Conservation (phyloP, 225 moss, liverwort and hornwort genomes). For the Lunularia cruciata region DNA sequence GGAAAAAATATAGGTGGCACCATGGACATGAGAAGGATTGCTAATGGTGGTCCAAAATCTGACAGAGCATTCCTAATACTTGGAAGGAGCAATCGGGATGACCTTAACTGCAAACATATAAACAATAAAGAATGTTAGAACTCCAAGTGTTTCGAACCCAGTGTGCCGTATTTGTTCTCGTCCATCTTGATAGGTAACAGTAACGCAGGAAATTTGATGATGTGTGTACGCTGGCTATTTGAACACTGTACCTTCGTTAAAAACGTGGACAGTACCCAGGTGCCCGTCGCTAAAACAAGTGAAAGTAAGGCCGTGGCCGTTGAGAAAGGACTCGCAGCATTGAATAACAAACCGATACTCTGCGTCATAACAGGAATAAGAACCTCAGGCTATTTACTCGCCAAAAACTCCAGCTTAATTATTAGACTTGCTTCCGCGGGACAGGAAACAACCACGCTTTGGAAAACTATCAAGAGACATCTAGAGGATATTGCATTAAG, state of each 20-base stretch:
- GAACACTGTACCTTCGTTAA: slow-evolving; percentile 45
- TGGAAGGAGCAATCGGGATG: slow-evolving; percentile 55
- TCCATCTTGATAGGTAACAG: not conserved
- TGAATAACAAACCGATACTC: slow-evolving; percentile 58
- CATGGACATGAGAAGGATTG: slow-evolving; percentile 63
- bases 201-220: not conserved
- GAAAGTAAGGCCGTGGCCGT: slow-evolving; percentile 62
- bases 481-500: too few species aligned
- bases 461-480: too few species aligned
- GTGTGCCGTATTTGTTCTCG: not conserved
- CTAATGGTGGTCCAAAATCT: slow-evolving; percentile 66
- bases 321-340: slow-evolving; percentile 56
- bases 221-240: too few species aligned
- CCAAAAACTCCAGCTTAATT: not conserved
- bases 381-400: not conserved
- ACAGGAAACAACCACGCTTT: too few species aligned
- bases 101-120: slow-evolving; percentile 51
- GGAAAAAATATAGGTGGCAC: slow-evolving; percentile 56
- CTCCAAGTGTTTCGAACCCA: not conserved
- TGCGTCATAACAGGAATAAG: slow-evolving; percentile 32
- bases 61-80: slow-evolving; percentile 52
- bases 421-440: too few species aligned
- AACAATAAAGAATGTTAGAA: not conserved
- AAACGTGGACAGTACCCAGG: slow-evolving; percentile 55
- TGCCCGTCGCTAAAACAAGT: slow-evolving; percentile 59